Evolutionary conservation across 352 stramenopile species (phyloP).

Genomic region (Phytophthora pseudosyringae): DNA sequence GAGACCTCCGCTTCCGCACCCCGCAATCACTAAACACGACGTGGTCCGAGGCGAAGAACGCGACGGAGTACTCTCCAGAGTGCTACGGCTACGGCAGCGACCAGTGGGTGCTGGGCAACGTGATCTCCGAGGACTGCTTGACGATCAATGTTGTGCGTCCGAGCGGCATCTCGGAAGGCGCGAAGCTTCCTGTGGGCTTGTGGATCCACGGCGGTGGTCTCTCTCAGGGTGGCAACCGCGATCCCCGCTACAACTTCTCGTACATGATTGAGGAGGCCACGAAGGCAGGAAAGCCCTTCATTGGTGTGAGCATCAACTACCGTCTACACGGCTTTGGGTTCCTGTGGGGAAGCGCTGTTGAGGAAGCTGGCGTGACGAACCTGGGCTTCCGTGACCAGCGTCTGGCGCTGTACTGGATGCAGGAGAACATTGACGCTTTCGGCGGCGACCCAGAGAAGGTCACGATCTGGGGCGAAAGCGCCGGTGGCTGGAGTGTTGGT

Average conservation of each 20-base stretch:
- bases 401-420: constrained; percentile 82
- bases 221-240: constrained; percentile 31
- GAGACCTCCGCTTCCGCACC: constrained; percentile 30
- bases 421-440: constrained; percentile 82
- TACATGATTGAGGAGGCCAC: constrained; percentile 37
- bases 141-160: constrained; percentile 39
- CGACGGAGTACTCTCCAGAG: constrained; percentile 52
- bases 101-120: constrained; percentile 29
- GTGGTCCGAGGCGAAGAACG: constrained; percentile 32
- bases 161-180: constrained; percentile 25
- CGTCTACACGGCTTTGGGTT: constrained; percentile 41
- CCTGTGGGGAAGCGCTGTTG: constrained; percentile 32
- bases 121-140: constrained; percentile 33
- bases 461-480: constrained; percentile 89
- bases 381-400: constrained; percentile 89
- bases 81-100: constrained; percentile 33
- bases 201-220: constrained; percentile 41
- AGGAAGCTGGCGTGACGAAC: constrained; percentile 71
- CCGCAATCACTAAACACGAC: constrained; percentile 26
- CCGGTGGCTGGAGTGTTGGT: constrained; percentile 53
- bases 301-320: constrained; percentile 54
- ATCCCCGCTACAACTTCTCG: constrained; percentile 42
- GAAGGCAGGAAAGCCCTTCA: constrained; percentile 30
- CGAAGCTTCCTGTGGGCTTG: constrained; percentile 30
- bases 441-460: constrained; percentile 83